Conservation (phyloP, 176 grass and related monocot genomes). For the Aegilops tauschii region DNA sequence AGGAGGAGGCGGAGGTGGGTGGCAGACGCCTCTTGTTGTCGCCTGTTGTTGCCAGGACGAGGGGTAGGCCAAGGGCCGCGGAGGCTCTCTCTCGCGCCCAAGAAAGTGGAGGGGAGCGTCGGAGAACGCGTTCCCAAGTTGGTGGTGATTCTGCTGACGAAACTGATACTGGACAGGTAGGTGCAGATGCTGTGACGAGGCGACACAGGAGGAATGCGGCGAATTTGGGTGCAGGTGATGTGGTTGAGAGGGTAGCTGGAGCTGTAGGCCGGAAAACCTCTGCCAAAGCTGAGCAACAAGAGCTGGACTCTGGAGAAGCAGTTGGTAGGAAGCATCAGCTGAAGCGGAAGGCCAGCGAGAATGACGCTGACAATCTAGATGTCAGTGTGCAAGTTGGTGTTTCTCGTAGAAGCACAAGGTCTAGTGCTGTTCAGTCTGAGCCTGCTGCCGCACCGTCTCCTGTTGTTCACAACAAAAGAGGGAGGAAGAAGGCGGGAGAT, state of each 20-base stretch:
- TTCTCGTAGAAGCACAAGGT: slow-evolving; percentile 27
- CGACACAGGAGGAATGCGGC: background rate
- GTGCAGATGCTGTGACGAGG: background rate
- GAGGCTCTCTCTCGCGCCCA: background rate
- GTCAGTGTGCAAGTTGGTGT: background rate
- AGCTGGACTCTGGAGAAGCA: background rate
- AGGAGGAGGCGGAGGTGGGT: background rate
- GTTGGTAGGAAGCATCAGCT: slow-evolving; percentile 22
- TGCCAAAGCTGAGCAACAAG: background rate
- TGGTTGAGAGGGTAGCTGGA: background rate
- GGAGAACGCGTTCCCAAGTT: background rate
- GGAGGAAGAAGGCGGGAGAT: background rate
- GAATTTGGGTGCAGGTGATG: background rate
- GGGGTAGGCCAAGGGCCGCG: slow-evolving; percentile 10
- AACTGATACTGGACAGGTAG: background rate
- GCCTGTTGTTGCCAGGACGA: slow-evolving; percentile 15
- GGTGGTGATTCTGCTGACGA: background rate
- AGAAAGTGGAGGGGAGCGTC: background rate
- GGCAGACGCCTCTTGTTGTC: background rate
- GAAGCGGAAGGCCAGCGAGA: slow-evolving; percentile 11
- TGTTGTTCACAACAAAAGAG: slow-evolving; percentile 27
- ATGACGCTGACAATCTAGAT: background rate
- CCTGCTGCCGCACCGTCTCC: background rate
- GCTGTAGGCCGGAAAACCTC: background rate
- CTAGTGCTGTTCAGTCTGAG: background rate